A percentile compares a stretch with the other conserved stretches of the same genome.
phyloP scores from a whole-genome alignment of 768 basidiomycete genomes.

The Suillus tomentosus region DNA sequence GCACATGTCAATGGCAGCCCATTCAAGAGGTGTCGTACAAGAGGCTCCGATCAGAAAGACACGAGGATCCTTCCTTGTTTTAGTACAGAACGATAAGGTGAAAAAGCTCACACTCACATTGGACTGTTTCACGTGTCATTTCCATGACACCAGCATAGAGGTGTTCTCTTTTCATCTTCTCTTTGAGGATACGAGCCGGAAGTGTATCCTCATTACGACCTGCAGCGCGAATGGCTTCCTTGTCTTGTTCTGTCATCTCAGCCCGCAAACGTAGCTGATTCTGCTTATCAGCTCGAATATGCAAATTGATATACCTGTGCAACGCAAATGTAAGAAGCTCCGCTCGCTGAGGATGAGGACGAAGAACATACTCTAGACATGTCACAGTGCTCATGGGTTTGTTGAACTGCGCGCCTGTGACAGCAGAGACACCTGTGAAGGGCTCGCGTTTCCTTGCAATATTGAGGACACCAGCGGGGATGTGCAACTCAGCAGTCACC shows the following conservation, averaged over 20 bases:
- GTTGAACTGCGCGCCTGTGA: constrained; percentile 2
- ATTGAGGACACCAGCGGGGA: constrained; percentile 7
- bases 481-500: constrained; percentile 11
- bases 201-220: background rate
- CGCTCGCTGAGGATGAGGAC: constrained; percentile 3
- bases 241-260: constrained; percentile 22
- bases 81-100: background rate
- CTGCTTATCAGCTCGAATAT: constrained; percentile 20
- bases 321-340: background rate
- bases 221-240: constrained; percentile 12
- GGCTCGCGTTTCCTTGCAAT: constrained; percentile 16
- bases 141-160: background rate
- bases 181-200: constrained; percentile 1
- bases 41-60: background rate
- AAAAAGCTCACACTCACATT: background rate
- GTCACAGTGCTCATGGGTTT: constrained; percentile 18
- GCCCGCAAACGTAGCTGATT: constrained; percentile 17
- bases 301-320: constrained; percentile 16
- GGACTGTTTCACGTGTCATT: background rate
- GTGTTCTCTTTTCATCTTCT: background rate
- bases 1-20: background rate
- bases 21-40: background rate
- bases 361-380: constrained; percentile 13
- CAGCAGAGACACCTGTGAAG: constrained; percentile 13
- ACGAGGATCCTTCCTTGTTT: background rate